Evolutionary conservation across 2,329 filamentous ascomycete species (phyloP), one percentile per base, ranked within the genome.

Genomic region (Pseudogymnoascus sp.): DNA sequence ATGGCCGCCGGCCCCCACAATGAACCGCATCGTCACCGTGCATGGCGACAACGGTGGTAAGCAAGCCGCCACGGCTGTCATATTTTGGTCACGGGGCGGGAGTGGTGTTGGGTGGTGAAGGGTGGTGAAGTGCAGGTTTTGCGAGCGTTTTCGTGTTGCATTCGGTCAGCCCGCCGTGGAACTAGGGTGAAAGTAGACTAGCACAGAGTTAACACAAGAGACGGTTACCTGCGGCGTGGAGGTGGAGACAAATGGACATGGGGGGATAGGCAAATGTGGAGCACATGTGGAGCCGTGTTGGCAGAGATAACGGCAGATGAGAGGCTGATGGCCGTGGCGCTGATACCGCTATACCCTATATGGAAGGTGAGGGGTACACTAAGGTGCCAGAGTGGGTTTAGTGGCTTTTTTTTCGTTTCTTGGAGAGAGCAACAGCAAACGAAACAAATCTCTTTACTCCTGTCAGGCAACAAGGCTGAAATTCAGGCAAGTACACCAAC

Each of bases 211-310:
- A 34, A 34, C 16, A 34, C n/a, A 32, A 9, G 16, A 20, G 34
- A 20, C 37, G 57, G 57, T 38, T 58, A 58, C 18, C 18, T 38
- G 57, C 57, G 57, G 57, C 34, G 57, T 58, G 57, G 57, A 38
- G 54, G 22, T 35, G 35, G 57, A 39, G n/a, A 37, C 35, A 5
- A 37, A n/a, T 6, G 5, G 34, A n/a, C 22, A 25, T 25, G 22
- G 22, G 22, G 22, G 34, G 16, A 38, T n/a, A 11, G n/a, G n/a
- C n/a, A n/a, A n/a, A n/a, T n/a, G 22, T 57, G 47, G 47, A 57
- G n/a, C 28, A 22, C 16, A 28, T 7, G 18, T 32, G 47, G 47
- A 57, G 25, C 11, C n/a, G 11, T n/a, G 18, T 6, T 37, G 54
- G 32, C 37, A 8, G 30, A 6, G 54, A 22, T 12, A 20, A 50